Base-by-base conservation (phyloP, 2,329 filamentous ascomycete genomes). In the Pseudogymnoascus sp. region DNA sequence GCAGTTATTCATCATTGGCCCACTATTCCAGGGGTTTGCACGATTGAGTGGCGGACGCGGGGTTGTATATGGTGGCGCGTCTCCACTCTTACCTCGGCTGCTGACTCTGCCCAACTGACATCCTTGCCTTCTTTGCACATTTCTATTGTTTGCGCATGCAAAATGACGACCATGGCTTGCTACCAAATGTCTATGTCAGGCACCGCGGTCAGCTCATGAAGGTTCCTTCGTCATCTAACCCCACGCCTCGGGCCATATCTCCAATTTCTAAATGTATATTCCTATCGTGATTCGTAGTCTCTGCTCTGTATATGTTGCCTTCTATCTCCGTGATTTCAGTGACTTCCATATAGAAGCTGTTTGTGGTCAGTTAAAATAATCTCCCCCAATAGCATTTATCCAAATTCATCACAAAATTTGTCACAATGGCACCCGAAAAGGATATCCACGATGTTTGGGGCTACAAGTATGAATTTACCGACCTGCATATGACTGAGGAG, bases 401-500 rank as follows among this genome's bases (percentile, higher is more conserved):
- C 20, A 25, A 43, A 50, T 30, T 20, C 22, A 50, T 18, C n/a
- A 5, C 30, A 50, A 50, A 50, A 18, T 16, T 50, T 6, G 22
- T 30, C n/a, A 30, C 25, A 12, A 50, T 50, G 43, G 14, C 22
- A 11, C 2, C 25, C 8, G 25, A 50, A 9, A 28, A 28, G 22
- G 43, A 50, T 6, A 30, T 50, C 25, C 43, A 50, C 16, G 43
- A 50, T 50, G 22, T 50, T 65, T 89, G 85, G 83, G 85, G 81
- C 20, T 80, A 88, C 67, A 79, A 77, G 7, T 90, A 90, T 70
- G 79, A 84, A 64, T 85, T 86, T 77, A 87, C 87, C 1, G 70
- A 78, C 6, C 72, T 83, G 6, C 88, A 91, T 69, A 74, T 81
- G 18, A 82, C 80, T 1, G 72, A 76, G 7, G 78, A 85, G 59